Evolutionary conservation across 2,329 filamentous ascomycete genomes (phyloP), one percentile per base, ranked within the genome.

Genomic region (Microsporum ferrugineum): DNA sequence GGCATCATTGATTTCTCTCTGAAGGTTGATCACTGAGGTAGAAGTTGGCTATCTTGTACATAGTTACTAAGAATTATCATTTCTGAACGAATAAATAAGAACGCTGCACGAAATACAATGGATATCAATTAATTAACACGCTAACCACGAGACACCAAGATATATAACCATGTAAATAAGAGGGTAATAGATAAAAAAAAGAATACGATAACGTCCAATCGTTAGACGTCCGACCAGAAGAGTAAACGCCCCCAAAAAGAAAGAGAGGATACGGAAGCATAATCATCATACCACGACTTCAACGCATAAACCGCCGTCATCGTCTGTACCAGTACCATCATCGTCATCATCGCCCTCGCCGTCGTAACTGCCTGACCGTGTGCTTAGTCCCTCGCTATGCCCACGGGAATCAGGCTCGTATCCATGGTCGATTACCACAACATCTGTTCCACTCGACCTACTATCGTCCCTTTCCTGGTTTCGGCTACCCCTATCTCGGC

Each of bases 1-100:
- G 84, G 88, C 34, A 91, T 96, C 72, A 85, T 99, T 53, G 94
- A 99, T 74, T 97, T 96, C 73, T 96, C 91, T 3, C 80, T 99
- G 67, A 99, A 99, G 79, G 91, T 99, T 23, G 17, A 47, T 74
- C 71, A 29, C 59, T 76, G 65, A 38, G 49, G 33, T 53, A 53
- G 31, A 53, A 10, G 23, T 12, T 10, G 17, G 5, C 23, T 51
- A 5, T 51, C 2, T n/a, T n/a, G 17, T n/a, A 43, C 39, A n/a
- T 43, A n/a, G 14, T n/a, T 43, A n/a, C 34, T 43, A n/a, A n/a
- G n/a, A 43, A 43, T 43, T 2, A 23, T 6, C 1, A 43, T n/a
- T 43, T 23, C 17, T 23, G 17, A n/a, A 43, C n/a, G 17, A n/a
- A 43, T 43, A 43, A 5, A 43, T n/a, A 43, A 17, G 39, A 43